Evolutionary conservation across 129 eudicot genomes (phyloP).

Genomic region (Heracleum sosnowskyi): DNA sequence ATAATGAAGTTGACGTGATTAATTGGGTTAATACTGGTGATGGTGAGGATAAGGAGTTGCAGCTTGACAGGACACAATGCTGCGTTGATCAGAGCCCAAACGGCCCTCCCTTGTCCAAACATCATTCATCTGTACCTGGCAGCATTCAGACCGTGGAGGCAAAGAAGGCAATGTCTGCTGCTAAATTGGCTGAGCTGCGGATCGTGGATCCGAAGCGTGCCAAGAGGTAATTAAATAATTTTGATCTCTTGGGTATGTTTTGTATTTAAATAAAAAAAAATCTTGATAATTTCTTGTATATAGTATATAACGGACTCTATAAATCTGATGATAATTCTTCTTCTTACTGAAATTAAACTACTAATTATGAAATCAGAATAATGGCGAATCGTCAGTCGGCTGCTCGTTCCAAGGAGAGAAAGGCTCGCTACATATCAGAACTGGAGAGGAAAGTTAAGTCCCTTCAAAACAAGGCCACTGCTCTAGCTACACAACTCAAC

Average conservation of each 20-base stretch:
- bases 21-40: background rate
- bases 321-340: background rate
- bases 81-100: background rate
- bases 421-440: slow-evolving; percentile 26
- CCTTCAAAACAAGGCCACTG: slow-evolving; percentile 19
- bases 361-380: slow-evolving; percentile 15
- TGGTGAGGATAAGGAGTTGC: background rate
- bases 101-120: background rate
- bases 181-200: slow-evolving; percentile 8
- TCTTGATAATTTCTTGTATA: too few species aligned
- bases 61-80: background rate
- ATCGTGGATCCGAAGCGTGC: background rate
- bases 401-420: slow-evolving; percentile 38
- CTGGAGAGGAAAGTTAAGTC: slow-evolving; percentile 23
- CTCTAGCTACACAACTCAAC: slow-evolving; percentile 16
- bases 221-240: background rate
- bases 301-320: background rate
- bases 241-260: background rate
- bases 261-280: too few species aligned
- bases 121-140: background rate
- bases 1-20: background rate
- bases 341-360: background rate
- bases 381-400: slow-evolving; percentile 40
- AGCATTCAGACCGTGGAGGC: background rate
- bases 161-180: background rate